A percentile compares a stretch with the other conserved stretches of the same genome.
These are phyloP conservation scores for Nicotiana obtusifolia DNA, from an alignment of 257 asterid species.

Conservation along the genomic window DNA sequence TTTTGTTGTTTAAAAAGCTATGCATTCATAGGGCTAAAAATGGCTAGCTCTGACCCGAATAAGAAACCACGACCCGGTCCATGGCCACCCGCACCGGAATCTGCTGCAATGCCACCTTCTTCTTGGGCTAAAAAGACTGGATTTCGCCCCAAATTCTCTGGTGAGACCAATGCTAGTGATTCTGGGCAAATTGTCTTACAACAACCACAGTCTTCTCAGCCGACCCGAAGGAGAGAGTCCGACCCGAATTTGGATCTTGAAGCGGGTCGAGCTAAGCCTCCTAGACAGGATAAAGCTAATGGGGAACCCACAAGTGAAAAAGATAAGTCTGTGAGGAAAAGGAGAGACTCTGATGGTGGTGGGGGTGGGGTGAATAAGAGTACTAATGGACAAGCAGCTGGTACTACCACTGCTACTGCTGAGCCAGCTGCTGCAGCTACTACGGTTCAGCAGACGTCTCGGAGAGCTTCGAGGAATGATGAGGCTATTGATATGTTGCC, in stretches of 20 bases:
- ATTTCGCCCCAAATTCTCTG: conserved; percentile 89
- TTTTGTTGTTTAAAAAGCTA: conserved; percentile 1
- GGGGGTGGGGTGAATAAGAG: conserved; percentile 22
- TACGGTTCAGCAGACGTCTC: conserved; percentile 19
- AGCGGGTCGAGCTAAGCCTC: conserved; percentile 55
- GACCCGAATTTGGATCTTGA: conserved; percentile 58
- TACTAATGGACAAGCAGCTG: conserved; percentile 44
- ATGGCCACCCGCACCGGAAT: conserved; percentile 73
- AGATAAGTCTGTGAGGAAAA: conserved; percentile 57
- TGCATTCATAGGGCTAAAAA: conserved; percentile 28
- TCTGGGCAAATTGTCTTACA: conserved; percentile 61
- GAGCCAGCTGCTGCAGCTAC: conserved; percentile 23
- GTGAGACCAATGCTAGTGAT: conserved; percentile 78
- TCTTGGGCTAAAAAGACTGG: conserved; percentile 97
- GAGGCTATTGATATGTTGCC: conserved; percentile 53
- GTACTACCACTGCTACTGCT: conserved; percentile 14
- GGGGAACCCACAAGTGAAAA: conserved; percentile 52
- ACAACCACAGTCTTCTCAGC: conserved; percentile 25
- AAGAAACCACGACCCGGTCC: conserved; percentile 67
- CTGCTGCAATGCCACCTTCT: conserved; percentile 77
- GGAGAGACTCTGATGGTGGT: conserved; percentile 84
- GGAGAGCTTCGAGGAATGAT: conserved; percentile 49
- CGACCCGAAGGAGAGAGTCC: conserved; percentile 27
- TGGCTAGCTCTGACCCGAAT: conserved; percentile 77
- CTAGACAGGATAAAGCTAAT: conserved; percentile 31